A percentile compares a stretch with the other conserved stretches of the same genome.
Evolutionary conservation across 1,284 basidiomycete species (phyloP).

Genomic region (Cryptococcus amylolentus): DNA sequence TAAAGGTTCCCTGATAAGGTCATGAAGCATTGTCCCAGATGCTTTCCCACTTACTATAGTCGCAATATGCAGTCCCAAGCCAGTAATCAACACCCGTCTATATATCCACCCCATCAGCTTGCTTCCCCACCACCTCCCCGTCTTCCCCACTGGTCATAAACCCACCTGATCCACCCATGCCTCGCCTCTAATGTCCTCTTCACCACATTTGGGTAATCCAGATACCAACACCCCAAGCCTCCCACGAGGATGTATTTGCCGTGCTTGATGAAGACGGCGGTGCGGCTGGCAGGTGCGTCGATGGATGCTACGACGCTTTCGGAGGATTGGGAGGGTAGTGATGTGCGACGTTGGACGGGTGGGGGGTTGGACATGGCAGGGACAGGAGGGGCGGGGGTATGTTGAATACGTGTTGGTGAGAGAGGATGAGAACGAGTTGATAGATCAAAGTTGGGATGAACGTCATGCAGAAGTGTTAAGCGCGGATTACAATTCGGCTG

Average conservation of each 20-base stretch:
- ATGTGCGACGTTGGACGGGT: slow-evolving; percentile 19
- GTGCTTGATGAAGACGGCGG: slow-evolving; percentile 33
- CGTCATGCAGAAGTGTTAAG: background rate
- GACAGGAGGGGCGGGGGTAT: background rate
- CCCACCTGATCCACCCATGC: slow-evolving; percentile 28
- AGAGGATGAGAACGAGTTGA: background rate
- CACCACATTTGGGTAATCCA: slow-evolving; percentile 24
- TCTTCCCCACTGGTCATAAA: background rate
- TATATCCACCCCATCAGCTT: background rate
- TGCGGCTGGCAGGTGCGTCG: slow-evolving; percentile 6
- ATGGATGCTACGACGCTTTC: slow-evolving; percentile 14
- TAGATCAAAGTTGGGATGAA: background rate
- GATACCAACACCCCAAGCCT: slow-evolving; percentile 39
- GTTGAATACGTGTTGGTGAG: background rate
- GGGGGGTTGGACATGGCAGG: background rate
- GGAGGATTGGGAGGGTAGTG: slow-evolving; percentile 22
- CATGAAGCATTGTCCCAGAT: background rate
- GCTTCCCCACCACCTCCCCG: background rate
- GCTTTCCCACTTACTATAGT: slow-evolving; percentile 31
- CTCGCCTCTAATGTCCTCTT: slow-evolving; percentile 16
- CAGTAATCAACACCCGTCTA: slow-evolving; percentile 20
- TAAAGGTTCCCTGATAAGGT: background rate
- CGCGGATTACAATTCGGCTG: background rate
- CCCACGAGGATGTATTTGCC: slow-evolving; percentile 47
- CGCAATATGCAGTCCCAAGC: slow-evolving; percentile 26